Base-by-base conservation (phyloP, 2,329 filamentous ascomycete species). In the Pseudogymnoascus sp. region DNA sequence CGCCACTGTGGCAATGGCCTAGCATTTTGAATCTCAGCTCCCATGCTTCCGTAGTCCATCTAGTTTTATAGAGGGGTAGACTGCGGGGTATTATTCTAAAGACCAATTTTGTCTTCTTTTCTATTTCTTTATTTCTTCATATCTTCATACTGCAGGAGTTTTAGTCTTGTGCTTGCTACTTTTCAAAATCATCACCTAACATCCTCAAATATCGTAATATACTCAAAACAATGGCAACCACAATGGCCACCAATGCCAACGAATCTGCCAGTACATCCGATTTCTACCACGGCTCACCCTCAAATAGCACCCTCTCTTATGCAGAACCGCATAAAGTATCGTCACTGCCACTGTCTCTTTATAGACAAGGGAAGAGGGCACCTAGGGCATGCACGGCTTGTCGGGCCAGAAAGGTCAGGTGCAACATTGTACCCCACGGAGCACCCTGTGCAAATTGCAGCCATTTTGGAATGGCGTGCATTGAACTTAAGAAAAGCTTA, bases 331-430 rank as follows among this genome's bases (percentile, higher is more conserved):
- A 16, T 16, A 6, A 23, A 29, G 29, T 49, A 49, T 49, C 23
- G 14, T 16, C 43, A 29, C 43, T 29, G 43, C 43, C 21, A 29
- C 23, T 29, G 2, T 23, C 43, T 29, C 14, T 29, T 49, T 49
- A 49, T 49, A 49, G 7, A 29, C 2, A 4, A 49, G 43, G 43
- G 23, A 63, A 58, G 45, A 63, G 62, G 23, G 59, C 61, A 3
- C 49, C 59, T 10, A 45, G 37, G 45, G 64, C 64, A 26, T 65
- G 64, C 41, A 12, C 7, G 16, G 26, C 60, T 16, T 65, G 64
- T 29, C 45, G 62, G 45, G 38, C 23, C 33, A 65, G 64, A 43
- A 65, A 65, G 45, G 64, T 65, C 8, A 59, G 64, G 29, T 65
- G 64, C 38, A 63, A 65, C 33, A 38, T 64, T 19, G 35, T 60